Base-by-base conservation (phyloP, 306 rosid genomes). In the Begonia fuchsioides region DNA sequence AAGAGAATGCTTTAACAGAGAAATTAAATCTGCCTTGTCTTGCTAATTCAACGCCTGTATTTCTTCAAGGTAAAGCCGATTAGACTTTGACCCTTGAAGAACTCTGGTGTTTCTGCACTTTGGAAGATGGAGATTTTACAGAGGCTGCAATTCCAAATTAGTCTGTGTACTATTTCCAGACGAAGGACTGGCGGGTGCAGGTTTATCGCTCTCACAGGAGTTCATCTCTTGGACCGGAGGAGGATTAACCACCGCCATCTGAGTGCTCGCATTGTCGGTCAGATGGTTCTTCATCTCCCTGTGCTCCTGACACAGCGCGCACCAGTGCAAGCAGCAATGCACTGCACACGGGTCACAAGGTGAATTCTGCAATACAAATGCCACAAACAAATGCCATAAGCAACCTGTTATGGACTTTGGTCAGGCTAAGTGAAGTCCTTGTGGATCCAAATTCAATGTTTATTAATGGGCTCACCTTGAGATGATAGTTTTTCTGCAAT, bases 301-400 rank as follows among this genome's bases (percentile, higher is more conserved):
- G 68, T 90, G 94, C 73, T 90, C 95, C 61, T 85, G 94, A 69
- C 98, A 90, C 58, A 90, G 50, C 68, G 95, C 97, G 38, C 97
- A 84, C 93, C 94, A 78, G 66, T 90, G 95, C 67, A 76, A 63
- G 73, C 90, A 90, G 71, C 98, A 90, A 65, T 90, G 92, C 38
- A 86, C 95, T 67, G 79, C 38, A 72, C 98, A 90, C 45, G 95
- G 92, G 48, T 81, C 87, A 39, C 95, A 79, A 0, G 92, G 97
- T 2, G 84, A 72, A 68, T 90, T 72, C 93, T 90, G 70, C 74
- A 58, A 55, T 9, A 26, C 35, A 26, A 26, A 26, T 26, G 35
- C 35, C 35, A 1, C 5, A 26, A 26, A 26, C 35, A 26, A 8
- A n/a, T n/a, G n/a, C n/a, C 32, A 20, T 3, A 20, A 20, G 32